Percentiles rank a stretch among this genome's conserved stretches.
Evolutionary conservation across 2,329 filamentous ascomycete species (phyloP).

Genomic region (Fusarium sp.): DNA sequence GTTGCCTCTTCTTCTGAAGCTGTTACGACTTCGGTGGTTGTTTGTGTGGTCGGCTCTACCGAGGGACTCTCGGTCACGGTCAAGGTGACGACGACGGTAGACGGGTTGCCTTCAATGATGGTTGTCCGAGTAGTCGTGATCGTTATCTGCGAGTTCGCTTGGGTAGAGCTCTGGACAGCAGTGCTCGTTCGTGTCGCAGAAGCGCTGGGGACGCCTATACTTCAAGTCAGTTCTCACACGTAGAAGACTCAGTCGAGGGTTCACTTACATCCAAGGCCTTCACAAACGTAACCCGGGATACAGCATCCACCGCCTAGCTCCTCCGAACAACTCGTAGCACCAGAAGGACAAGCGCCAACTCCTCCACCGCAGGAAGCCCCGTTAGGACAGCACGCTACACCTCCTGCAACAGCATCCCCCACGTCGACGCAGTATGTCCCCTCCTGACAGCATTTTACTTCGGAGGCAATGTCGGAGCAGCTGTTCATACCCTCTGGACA

Average conservation of each 20-base stretch:
- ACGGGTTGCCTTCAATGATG: conserved; percentile 50
- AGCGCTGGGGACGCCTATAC: conserved; percentile 50
- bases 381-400: conserved; percentile 80
- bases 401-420: conserved; percentile 71
- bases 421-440: conserved; percentile 75
- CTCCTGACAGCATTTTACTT: conserved; percentile 79
- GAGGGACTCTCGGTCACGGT: conserved; percentile 54
- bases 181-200: conserved; percentile 44
- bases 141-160: conserved; percentile 41
- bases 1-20: conserved; percentile 32
- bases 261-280: conserved; percentile 76
- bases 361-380: conserved; percentile 73
- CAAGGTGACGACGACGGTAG: conserved; percentile 57
- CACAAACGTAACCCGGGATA: conserved; percentile 77
- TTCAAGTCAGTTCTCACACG: conserved; percentile 13
- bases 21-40: conserved; percentile 50
- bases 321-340: conserved; percentile 73
- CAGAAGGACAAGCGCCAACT: conserved; percentile 71
- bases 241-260: neutral
- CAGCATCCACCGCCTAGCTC: conserved; percentile 81
- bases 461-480: conserved; percentile 73
- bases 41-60: conserved; percentile 53
- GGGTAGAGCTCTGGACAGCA: conserved; percentile 31
- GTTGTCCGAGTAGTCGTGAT: conserved; percentile 57
- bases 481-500: conserved; percentile 76